Conservation (phyloP, 2,329 filamentous ascomycete species). For the Pseudogymnoascus destructans region DNA sequence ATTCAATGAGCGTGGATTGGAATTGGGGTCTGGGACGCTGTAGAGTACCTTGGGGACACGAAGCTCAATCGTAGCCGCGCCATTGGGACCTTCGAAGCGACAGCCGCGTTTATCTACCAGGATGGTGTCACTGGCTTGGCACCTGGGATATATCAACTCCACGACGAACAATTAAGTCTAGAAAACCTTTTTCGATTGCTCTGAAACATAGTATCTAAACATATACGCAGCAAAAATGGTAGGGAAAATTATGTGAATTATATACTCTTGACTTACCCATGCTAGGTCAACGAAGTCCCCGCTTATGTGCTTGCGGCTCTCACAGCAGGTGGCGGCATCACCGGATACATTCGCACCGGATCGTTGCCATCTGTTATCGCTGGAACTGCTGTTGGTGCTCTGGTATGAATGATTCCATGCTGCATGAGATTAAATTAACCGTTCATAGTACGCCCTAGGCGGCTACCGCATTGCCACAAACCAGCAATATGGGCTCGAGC, state of each 20-base stretch:
- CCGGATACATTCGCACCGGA: slow-evolving; percentile 72
- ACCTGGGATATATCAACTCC: neutral
- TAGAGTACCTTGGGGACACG: slow-evolving; percentile 19
- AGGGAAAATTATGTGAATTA: neutral
- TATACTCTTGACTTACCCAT: neutral
- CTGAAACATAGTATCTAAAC: neutral
- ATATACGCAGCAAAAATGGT: neutral
- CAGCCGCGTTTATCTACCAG: slow-evolving; percentile 4
- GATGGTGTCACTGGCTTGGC: slow-evolving; percentile 3
- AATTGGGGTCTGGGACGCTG: slow-evolving; percentile 5
- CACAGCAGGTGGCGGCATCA: slow-evolving; percentile 75
- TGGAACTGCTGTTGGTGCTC: slow-evolving; percentile 65
- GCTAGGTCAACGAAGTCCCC: slow-evolving; percentile 39
- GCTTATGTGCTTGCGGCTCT: slow-evolving; percentile 69
- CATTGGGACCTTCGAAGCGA: neutral
- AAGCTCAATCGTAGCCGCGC: slow-evolving; percentile 18
- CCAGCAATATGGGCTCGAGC: slow-evolving; percentile 71
- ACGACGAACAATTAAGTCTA: neutral
- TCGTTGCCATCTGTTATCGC: slow-evolving; percentile 80
- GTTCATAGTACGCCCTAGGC: slow-evolving; percentile 49
- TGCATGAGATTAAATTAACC: neutral
- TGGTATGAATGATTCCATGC: slow-evolving; percentile 30
- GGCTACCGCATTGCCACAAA: slow-evolving; percentile 66
- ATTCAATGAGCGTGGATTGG: neutral
- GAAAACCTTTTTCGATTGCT: neutral